Evolutionary conservation across 768 basidiomycete genomes (phyloP).

Genomic region (Lactarius sanguifluus): DNA sequence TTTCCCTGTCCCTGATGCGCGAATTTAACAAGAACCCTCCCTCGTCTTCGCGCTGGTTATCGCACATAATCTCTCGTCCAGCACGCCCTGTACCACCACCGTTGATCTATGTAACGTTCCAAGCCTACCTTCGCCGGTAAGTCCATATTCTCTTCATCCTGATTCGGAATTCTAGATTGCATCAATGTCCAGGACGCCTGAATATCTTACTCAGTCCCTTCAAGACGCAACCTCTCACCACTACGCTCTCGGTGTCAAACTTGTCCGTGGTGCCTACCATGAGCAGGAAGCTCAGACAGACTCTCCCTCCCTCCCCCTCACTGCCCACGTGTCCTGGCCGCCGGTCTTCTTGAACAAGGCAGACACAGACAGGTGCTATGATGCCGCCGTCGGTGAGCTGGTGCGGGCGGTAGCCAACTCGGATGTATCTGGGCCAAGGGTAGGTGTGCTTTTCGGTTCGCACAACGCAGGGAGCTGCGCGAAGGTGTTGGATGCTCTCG

Average conservation of each 20-base stretch:
- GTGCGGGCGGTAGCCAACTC: slow-evolving; percentile 50
- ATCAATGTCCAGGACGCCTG: slow-evolving; percentile 52
- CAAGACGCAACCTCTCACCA: slow-evolving; percentile 60
- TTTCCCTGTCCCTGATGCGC: slow-evolving; percentile 70
- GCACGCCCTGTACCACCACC: slow-evolving; percentile 38
- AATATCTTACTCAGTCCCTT: slow-evolving; percentile 65
- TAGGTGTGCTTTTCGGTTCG: slow-evolving; percentile 82
- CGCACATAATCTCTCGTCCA: not conserved
- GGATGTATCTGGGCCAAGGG: slow-evolving; percentile 44
- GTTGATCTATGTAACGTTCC: slow-evolving; percentile 81
- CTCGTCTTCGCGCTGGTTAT: slow-evolving; percentile 20
- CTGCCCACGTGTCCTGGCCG: slow-evolving; percentile 47
- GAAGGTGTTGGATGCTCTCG: slow-evolving; percentile 60
- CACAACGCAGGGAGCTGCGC: slow-evolving; percentile 76
- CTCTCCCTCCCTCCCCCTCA: slow-evolving; percentile 48
- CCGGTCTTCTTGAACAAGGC: slow-evolving; percentile 70
- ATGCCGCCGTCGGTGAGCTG: slow-evolving; percentile 59
- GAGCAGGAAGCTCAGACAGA: slow-evolving; percentile 56
- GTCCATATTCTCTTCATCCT: slow-evolving; percentile 14
- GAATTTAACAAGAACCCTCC: slow-evolving; percentile 60
- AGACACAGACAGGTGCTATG: slow-evolving; percentile 74
- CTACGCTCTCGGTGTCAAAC: slow-evolving; percentile 85
- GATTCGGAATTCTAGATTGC: slow-evolving; percentile 7
- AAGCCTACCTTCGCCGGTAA: slow-evolving; percentile 81
- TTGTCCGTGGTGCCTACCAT: slow-evolving; percentile 93